Conservation (phyloP, 495 filamentous ascomycete genomes). For the Neurospora sp. region DNA sequence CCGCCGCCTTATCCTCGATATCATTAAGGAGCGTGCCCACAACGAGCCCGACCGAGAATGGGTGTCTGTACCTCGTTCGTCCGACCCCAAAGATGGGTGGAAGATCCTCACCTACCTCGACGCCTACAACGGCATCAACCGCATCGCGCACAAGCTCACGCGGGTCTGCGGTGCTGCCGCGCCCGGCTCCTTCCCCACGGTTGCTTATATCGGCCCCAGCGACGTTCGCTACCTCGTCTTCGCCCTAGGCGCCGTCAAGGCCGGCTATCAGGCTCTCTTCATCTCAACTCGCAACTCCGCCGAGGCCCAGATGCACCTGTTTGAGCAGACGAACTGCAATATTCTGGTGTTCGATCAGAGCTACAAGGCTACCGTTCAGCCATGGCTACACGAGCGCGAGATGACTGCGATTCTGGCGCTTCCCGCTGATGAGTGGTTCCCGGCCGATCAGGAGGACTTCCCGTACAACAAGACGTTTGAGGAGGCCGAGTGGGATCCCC, state of each 20-base stretch:
- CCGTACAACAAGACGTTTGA: constrained; percentile 38
- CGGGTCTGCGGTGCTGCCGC: constrained; percentile 24
- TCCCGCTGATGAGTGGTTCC: constrained; percentile 20
- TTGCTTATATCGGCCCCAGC: constrained; percentile 39
- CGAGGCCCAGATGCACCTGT: constrained; percentile 34
- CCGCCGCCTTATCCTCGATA: constrained; percentile 27
- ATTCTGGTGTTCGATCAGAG: constrained; percentile 15
- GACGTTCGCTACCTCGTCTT: constrained; percentile 40
- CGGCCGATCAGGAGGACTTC: constrained; percentile 13
- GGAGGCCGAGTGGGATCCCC: constrained; percentile 34
- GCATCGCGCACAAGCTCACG: constrained; percentile 38
- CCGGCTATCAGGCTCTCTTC: constrained; percentile 33
- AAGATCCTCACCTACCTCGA: constrained; percentile 35
- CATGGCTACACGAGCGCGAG: constrained; percentile 25
- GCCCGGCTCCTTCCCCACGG: constrained; percentile 23
- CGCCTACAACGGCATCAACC: constrained; percentile 43
- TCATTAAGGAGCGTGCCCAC: constrained; percentile 41
- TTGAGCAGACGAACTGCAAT: constrained; percentile 30
- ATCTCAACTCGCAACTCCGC: constrained; percentile 37
- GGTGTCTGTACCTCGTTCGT: constrained; percentile 31
- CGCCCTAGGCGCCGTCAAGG: constrained; percentile 30
- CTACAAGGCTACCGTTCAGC: constrained; percentile 16
- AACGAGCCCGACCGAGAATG: constrained; percentile 31
- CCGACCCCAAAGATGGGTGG: constrained; percentile 41
- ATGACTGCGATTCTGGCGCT: constrained; percentile 26